Conservation (phyloP, 1,139 yeast species). For the Yamadazyma conglobata region DNA sequence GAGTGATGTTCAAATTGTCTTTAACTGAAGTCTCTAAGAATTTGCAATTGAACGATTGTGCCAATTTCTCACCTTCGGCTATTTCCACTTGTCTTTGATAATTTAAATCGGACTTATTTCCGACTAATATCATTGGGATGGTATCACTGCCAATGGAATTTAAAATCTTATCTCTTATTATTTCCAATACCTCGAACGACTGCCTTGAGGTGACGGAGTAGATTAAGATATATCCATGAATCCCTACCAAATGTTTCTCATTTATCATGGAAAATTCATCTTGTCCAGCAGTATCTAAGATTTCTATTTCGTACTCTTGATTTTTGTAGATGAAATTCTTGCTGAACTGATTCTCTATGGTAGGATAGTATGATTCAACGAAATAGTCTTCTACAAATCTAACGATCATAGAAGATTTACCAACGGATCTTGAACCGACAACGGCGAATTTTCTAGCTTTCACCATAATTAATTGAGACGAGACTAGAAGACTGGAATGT, state of each 20-base stretch:
- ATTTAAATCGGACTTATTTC: conserved; percentile 75
- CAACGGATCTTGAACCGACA: conserved; percentile 88
- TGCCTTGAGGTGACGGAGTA: conserved; percentile 79
- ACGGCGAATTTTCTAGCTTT: conserved; percentile 79
- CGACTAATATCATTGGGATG: conserved; percentile 79
- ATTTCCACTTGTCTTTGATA: conserved; percentile 62
- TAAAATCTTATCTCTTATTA: conserved; percentile 80
- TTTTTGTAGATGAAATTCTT: conserved; percentile 69
- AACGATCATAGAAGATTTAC: conserved; percentile 83
- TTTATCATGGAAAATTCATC: conserved; percentile 85
- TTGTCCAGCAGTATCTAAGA: conserved; percentile 93
- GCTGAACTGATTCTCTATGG: conserved; percentile 85
- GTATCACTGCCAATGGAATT: conserved; percentile 70
- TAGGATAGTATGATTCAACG: conserved; percentile 87
- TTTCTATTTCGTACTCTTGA: conserved; percentile 78
- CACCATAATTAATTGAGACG: conserved; percentile 28
- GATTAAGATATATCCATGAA: conserved; percentile 80
- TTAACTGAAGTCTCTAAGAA: conserved; percentile 87
- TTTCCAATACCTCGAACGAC: conserved; percentile 74
- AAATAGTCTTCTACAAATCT: conserved; percentile 87
- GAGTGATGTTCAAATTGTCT: conserved; percentile 60
- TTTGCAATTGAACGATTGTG: conserved; percentile 58
- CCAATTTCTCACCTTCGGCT: conserved; percentile 63
- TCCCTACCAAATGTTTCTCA: conserved; percentile 78
- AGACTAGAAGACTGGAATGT: no score